phyloP scores from a whole-genome alignment of 345 rosid species.

The Rhizophora mangle region DNA sequence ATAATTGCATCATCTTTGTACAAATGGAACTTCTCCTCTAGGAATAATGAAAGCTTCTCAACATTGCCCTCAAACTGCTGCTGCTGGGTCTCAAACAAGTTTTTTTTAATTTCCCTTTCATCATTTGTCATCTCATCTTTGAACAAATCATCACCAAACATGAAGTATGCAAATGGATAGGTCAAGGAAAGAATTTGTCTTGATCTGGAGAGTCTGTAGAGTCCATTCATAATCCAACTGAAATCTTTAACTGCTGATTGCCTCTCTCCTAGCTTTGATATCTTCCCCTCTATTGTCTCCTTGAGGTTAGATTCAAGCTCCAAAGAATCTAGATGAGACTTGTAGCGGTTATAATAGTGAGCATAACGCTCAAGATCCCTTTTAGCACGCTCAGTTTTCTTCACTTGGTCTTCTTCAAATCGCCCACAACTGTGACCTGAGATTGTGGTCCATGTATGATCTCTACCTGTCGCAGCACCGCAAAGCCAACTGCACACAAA shows the following conservation, averaged over 20 bases:
- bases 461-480: constrained; percentile 82
- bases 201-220: constrained; percentile 66
- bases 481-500: constrained; percentile 66
- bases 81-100: constrained; percentile 91
- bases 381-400: constrained; percentile 63
- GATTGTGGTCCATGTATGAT: constrained; percentile 66
- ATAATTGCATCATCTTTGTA: constrained; percentile 55
- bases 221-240: constrained; percentile 74
- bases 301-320: constrained; percentile 73
- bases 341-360: constrained; percentile 79
- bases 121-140: constrained; percentile 64
- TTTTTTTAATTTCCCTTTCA: constrained; percentile 65
- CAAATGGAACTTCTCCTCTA: constrained; percentile 79
- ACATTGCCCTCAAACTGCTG: constrained; percentile 90
- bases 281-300: constrained; percentile 53
- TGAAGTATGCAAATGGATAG: constrained; percentile 80
- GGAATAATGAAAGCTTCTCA: constrained; percentile 78
- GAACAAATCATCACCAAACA: constrained; percentile 92
- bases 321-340: constrained; percentile 75
- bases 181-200: constrained; percentile 77
- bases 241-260: constrained; percentile 61
- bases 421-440: constrained; percentile 91
- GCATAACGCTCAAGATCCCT: constrained; percentile 71
- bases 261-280: constrained; percentile 52
- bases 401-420: constrained; percentile 59